These are phyloP conservation scores for Alternaria postmessia DNA, from an alignment of 2,329 filamentous ascomycete genomes.

Conservation along the genomic window DNA sequence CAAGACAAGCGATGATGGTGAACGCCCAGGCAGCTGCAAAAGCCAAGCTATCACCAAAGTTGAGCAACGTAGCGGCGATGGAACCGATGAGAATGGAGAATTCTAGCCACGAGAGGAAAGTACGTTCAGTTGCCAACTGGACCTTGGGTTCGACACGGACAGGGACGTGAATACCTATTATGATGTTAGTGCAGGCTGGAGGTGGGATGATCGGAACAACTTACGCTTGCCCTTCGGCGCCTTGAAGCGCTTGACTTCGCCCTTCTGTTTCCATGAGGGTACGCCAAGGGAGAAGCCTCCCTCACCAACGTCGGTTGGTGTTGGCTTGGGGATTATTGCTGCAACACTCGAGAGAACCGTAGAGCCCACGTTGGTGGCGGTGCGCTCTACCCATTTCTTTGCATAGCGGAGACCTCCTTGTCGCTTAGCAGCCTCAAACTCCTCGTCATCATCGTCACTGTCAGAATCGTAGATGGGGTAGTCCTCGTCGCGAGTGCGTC, in stretches of 20 bases:
- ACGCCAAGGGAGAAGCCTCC: slow-evolving; percentile 55
- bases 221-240: slow-evolving; percentile 76
- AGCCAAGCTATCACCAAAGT: slow-evolving; percentile 49
- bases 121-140: slow-evolving; percentile 94
- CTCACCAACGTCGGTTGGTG: slow-evolving; percentile 54
- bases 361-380: slow-evolving; percentile 59
- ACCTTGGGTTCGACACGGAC: slow-evolving; percentile 97
- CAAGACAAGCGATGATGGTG: slow-evolving; percentile 78
- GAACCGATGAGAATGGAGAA: slow-evolving; percentile 90
- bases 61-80: slow-evolving; percentile 53
- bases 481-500: slow-evolving; percentile 70
- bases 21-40: slow-evolving; percentile 71
- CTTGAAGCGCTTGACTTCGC: slow-evolving; percentile 63
- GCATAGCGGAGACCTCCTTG: slow-evolving; percentile 81
- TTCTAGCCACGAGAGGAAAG: slow-evolving; percentile 96
- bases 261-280: slow-evolving; percentile 51
- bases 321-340: slow-evolving; percentile 50
- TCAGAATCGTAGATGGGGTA: slow-evolving; percentile 92
- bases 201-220: slow-evolving; percentile 8
- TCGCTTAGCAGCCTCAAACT: slow-evolving; percentile 78
- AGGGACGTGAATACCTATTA: slow-evolving; percentile 84
- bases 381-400: slow-evolving; percentile 58
- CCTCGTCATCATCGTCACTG: slow-evolving; percentile 78
- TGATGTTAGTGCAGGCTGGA: slow-evolving; percentile 15
- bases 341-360: slow-evolving; percentile 36